phyloP scores from a whole-genome alignment of 176 grass and related monocot genomes.

The Alloteropsis semialata region DNA sequence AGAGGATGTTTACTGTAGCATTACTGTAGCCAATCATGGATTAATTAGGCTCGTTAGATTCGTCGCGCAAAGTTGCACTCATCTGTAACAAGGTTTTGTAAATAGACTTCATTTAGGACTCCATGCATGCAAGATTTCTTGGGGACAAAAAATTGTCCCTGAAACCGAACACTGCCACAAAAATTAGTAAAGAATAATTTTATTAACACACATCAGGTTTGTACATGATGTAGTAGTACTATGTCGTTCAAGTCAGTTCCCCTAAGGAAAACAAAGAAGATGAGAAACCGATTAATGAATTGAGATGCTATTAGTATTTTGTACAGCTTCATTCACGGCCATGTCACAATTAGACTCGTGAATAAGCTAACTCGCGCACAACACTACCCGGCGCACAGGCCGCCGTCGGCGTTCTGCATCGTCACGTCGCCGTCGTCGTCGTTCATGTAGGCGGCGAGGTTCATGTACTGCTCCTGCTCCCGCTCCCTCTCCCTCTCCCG shows the following conservation, averaged over 20 bases:
- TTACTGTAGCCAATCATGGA: too few species aligned
- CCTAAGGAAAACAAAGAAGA: conserved; percentile 10
- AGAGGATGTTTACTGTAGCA: too few species aligned
- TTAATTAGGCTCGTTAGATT: too few species aligned
- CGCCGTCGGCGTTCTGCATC: conserved; percentile 35
- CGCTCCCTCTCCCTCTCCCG: conserved; percentile 28
- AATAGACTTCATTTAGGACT: too few species aligned
- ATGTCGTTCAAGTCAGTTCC: background rate
- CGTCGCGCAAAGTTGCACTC: too few species aligned
- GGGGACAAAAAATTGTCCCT: too few species aligned
- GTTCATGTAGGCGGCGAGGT: conserved; percentile 69
- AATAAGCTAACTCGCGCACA: background rate
- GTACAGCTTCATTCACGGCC: conserved; percentile 13
- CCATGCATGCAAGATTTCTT: too few species aligned
- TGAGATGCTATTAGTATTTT: conserved; percentile 23
- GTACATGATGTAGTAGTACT: conserved; percentile 20
- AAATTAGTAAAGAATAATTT: background rate
- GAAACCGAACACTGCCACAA: too few species aligned
- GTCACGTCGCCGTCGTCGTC: conserved; percentile 32
- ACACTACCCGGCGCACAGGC: conserved; percentile 41
- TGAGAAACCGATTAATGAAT: conserved; percentile 20
- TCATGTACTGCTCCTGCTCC: conserved; percentile 56
- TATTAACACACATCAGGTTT: background rate
- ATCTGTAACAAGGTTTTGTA: too few species aligned
- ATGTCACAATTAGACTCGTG: background rate